A percentile compares a stretch with the other conserved stretches of the same genome.
Conservation (phyloP, 495 filamentous ascomycete species). For the Parathielavia appendiculata region DNA sequence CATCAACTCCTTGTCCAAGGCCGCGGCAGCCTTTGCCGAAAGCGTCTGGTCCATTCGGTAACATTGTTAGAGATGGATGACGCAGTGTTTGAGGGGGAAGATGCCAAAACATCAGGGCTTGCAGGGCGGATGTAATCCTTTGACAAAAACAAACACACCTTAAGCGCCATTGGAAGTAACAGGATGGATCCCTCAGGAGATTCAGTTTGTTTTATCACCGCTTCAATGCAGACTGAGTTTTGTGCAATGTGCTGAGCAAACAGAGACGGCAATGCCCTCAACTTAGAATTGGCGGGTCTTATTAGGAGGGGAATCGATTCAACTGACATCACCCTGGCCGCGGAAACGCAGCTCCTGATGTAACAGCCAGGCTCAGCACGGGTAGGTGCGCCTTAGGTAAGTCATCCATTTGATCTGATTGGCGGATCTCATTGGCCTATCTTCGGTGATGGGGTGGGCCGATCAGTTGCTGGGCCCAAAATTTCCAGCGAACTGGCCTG, state of each 20-base stretch:
- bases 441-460: too few relatives aligned
- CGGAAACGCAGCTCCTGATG: background rate
- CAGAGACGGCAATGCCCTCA: background rate
- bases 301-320: background rate
- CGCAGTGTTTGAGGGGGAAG: background rate
- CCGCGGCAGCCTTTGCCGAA: conserved; percentile 77
- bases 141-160: conserved; percentile 28
- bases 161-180: conserved; percentile 39
- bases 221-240: background rate
- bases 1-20: conserved; percentile 93
- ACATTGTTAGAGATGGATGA: background rate
- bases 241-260: background rate
- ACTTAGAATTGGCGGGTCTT: background rate
- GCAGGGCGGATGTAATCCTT: background rate
- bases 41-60: conserved; percentile 57
- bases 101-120: background rate
- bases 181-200: background rate
- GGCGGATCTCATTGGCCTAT: background rate
- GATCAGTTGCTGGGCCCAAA: background rate
- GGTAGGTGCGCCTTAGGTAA: background rate
- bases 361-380: background rate
- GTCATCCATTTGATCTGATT: background rate
- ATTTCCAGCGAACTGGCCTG: conserved; percentile 14
- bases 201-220: background rate
- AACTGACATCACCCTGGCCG: conserved; percentile 21